Evolutionary conservation across 495 filamentous ascomycete genomes (phyloP), one percentile per base, ranked within the genome.

Genomic region (Tricharina praecox): DNA sequence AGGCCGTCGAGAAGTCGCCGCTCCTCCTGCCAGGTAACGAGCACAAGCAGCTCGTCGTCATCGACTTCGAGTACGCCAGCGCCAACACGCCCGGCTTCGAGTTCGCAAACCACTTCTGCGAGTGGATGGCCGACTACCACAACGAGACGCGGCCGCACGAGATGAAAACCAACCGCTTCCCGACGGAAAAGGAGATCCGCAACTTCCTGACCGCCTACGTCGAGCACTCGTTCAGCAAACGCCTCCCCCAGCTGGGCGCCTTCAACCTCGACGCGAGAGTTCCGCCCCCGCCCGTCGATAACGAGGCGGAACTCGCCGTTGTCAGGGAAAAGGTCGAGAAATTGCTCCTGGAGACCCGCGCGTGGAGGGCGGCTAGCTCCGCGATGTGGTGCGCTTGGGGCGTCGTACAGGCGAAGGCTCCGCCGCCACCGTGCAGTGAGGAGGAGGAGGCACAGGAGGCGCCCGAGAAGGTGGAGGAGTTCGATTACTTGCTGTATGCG

Each of bases 121-220:
- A 99, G 64, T 99, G 90, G 90, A 93, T 85, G 61, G 92, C 95
- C 67, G 83, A 99, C 62, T 99, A 99, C 61, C 86, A 93, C 56
- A 75, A 87, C 57, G 59, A 73, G 1, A 62, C 65, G 16, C 62
- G 53, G 5, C 68, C 86, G 2, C 77, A 78, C 66, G 71, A 70
- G 9, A 81, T 82, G 64, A 70, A 81, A 52, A 72, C 73, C n/a
- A 59, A 57, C 24, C 56, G 62, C 30, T 96, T 90, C 61, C 92
- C 92, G 0, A 87, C 72, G 0, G 67, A 69, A 0, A 81, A 83
- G 47, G 77, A 96, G 55, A 90, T 96, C 55, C 69, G 68, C 37
- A 79, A 78, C 38, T 96, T 95, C 64, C 69, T 99, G 54, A 72
- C 71, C 28, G 77, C 85, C 3, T 99, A 99, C 55, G 74, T 96